Conservation (phyloP, 495 filamentous ascomycete species). For the Diplogelasinospora grovesii region DNA sequence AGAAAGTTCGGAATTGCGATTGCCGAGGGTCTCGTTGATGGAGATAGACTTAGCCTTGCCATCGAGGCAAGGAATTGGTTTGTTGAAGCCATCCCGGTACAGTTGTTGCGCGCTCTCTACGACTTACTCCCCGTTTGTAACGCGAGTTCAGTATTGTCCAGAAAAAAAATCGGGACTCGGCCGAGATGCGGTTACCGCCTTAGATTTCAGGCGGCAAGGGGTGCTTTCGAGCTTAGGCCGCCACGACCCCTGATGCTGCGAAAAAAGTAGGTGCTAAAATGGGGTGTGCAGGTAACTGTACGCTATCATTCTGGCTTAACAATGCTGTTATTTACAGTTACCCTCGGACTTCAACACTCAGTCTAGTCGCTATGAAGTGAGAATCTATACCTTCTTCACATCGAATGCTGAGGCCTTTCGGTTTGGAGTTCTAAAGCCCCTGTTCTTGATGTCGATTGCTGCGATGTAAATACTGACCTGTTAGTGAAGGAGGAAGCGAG, state of each 20-base stretch:
- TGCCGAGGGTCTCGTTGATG: conserved; percentile 22
- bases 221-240: background rate
- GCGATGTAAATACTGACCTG: too few species aligned
- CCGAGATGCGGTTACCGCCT: conserved; percentile 7
- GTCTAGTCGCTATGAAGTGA: too few species aligned
- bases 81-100: conserved; percentile 34
- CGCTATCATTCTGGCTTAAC: too few species aligned
- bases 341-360: too few species aligned
- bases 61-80: conserved; percentile 53
- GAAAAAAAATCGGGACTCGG: background rate
- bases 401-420: too few species aligned
- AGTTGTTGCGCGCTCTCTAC: background rate
- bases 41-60: conserved; percentile 48
- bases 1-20: conserved; percentile 35
- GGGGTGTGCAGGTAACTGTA: background rate
- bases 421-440: too few species aligned
- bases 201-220: conserved; percentile 7
- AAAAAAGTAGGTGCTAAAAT: background rate
- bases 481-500: too few species aligned
- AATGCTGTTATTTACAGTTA: too few species aligned
- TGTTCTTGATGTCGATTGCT: too few species aligned
- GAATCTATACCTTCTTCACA: too few species aligned
- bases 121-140: background rate
- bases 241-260: too few species aligned
- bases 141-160: conserved; percentile 3